These are phyloP conservation scores for Pyrrhoderma noxium DNA, from an alignment of 1,284 basidiomycete genomes.

Conservation along the genomic window DNA sequence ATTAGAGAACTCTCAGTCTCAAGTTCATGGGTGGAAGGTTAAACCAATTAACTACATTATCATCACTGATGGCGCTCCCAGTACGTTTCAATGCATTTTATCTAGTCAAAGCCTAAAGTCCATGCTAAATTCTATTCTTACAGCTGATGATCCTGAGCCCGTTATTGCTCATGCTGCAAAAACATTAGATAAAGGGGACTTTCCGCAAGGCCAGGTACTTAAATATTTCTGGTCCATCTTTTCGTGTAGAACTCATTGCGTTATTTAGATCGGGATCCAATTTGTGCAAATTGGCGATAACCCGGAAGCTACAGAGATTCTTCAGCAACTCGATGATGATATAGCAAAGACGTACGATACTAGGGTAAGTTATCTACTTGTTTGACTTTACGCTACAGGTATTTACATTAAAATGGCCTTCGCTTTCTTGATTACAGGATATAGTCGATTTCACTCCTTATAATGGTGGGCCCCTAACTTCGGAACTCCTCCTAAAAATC, in stretches of 20 bases:
- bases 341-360: conserved; percentile 23
- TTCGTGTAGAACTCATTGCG: too few species aligned
- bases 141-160: conserved; percentile 44
- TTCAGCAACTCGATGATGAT: conserved; percentile 31
- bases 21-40: conserved; percentile 28
- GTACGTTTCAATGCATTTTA: too few species aligned
- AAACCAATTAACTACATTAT: conserved; percentile 57
- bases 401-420: neutral
- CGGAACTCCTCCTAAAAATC: conserved; percentile 43
- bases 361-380: conserved; percentile 15
- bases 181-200: conserved; percentile 40
- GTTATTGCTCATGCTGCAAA: conserved; percentile 43
- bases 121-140: too few species aligned
- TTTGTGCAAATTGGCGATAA: conserved; percentile 32
- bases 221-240: too few species aligned
- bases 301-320: conserved; percentile 25
- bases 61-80: conserved; percentile 54
- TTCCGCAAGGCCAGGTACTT: conserved; percentile 51
- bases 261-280: conserved; percentile 26
- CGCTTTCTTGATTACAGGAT: conserved; percentile 31
- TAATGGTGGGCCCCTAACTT: conserved; percentile 31
- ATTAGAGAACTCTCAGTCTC: conserved; percentile 34
- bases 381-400: neutral
- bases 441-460: conserved; percentile 59
- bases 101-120: too few species aligned